Base-by-base conservation (phyloP, 2,329 filamentous ascomycete species). In the Pseudocercospora cruenta region DNA sequence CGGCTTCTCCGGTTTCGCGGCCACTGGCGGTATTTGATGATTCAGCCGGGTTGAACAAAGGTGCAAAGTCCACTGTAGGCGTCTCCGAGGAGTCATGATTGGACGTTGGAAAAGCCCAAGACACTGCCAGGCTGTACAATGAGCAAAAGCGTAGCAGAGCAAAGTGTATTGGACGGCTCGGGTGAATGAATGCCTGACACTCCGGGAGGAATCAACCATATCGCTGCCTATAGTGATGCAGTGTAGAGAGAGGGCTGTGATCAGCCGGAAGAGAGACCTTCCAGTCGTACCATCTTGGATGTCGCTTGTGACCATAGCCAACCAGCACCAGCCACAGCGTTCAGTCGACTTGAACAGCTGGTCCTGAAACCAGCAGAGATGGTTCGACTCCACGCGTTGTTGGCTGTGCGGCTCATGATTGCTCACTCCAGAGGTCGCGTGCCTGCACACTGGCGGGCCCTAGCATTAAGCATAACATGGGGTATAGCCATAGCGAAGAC, bases 391-490 rank as follows among this genome's bases (percentile, higher is more conserved):
- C 53, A 58, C 58, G 63, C 58, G 26, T 21, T 49, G 45, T 28
- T 58, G 58, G 58, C 58, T 45, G 39, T 60, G 49, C 21, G 45
- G 33, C 33, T 14, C 22, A 26, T 60, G 60, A 63, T 63, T 51
- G 65, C 47, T 47, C n/a, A 47, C 45, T 47, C 45, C 45, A 47
- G 45, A 21, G 45, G 12, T 67, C 54, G 62, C 60, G 64, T 62
- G 62, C 63, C 65, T 65, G 45, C 21, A 22, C 36, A 55, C 53
- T 10, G 43, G 36, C 64, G 58, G 59, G 58, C 43, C 60, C 62
- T 65, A 65, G 66, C 63, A 65, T 60, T 67, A 68, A 68, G 66
- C 66, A 68, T 68, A 65, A 63, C 49, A 45, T 33, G 62, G 55
- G 49, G 36, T 62, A 49, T 36, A 54, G 31, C 28, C 24, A 54